Evolutionary conservation across 192 early-diverging fungal genomes (phyloP), one percentile per base, ranked within the genome.

Genomic region (Gigaspora rosea): DNA sequence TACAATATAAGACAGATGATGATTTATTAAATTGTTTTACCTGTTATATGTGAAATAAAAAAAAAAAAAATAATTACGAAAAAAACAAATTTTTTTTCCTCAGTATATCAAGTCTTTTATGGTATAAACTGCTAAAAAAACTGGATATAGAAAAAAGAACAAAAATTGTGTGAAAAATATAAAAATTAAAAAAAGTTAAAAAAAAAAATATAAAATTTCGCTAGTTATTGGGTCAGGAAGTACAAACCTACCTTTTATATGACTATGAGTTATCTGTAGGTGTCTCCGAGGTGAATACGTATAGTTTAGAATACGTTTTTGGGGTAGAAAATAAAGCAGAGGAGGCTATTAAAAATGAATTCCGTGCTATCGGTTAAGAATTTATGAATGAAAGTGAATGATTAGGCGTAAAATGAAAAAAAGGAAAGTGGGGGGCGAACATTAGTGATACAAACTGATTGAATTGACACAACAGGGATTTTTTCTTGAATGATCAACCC

Each of bases 381-480:
- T 57, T 57, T 15, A 10, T 15, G 54, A n/a, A 57, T 15, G n/a
- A 57, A n/a, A 62, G 20, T 18, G 18, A 32, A 32, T 11, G 22
- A 61, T 61, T 62, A 62, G 61, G 61, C 61, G 61, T 62, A 41
- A 41, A 41, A 41, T 41, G 41, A 62, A 62, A 62, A 62, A 62
- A 62, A 22, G 61, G 61, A 62, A 62, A 62, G 7, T 62, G 61
- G 61, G 61, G 61, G 61, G 54, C 41, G 41, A 41, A 41, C 41
- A 41, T 41, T 41, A 41, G n/a, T 20, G n/a, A 57, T n/a, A 62
- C 61, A 62, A 33, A 13, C 22, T 57, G 54, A 57, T 57, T 57
- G 54, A 62, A 62, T 62, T 32, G 61, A 33, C 27, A 62, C 33
- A 41, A 41, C 41, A 41, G 41, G 41, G 41, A 41, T 41, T 41